These are phyloP conservation scores for Aspergillus baeticus DNA, from an alignment of 495 filamentous ascomycete genomes.

Conservation along the genomic window DNA sequence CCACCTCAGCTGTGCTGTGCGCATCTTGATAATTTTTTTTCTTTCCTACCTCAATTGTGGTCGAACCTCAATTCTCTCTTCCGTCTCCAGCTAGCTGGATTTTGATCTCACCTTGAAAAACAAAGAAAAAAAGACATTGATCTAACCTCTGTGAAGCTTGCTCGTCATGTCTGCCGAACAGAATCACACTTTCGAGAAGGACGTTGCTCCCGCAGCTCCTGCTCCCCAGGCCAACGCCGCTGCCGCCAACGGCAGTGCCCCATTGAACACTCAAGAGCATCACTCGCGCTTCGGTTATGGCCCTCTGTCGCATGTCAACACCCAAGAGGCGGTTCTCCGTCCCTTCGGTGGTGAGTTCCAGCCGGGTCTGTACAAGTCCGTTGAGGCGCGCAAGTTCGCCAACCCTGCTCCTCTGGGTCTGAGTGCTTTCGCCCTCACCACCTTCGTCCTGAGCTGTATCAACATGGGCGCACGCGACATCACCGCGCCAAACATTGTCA, in stretches of 20 bases:
- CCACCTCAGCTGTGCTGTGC: conserved; percentile 36
- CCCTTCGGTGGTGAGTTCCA: conserved; percentile 97
- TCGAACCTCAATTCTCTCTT: conserved; percentile 7
- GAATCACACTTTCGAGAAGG: conserved; percentile 36
- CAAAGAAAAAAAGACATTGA: neutral
- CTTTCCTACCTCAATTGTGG: conserved; percentile 13
- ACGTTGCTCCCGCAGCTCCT: conserved; percentile 21
- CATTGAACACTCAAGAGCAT: conserved; percentile 39
- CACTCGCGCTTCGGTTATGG: conserved; percentile 54
- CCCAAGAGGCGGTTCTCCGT: conserved; percentile 60
- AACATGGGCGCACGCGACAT: conserved; percentile 70
- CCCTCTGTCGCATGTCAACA: conserved; percentile 70
- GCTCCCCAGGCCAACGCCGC: neutral
- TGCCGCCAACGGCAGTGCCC: conserved; percentile 20
- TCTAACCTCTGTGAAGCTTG: neutral
- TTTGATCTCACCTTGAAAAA: conserved; percentile 7
- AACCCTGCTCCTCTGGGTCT: conserved; percentile 87
- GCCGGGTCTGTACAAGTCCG: conserved; percentile 82
- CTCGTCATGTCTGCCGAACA: conserved; percentile 32
- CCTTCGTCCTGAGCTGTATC: conserved; percentile 85
- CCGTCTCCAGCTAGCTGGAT: conserved; percentile 28
- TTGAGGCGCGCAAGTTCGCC: conserved; percentile 76
- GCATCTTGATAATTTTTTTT: conserved; percentile 19
- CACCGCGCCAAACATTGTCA: conserved; percentile 62
- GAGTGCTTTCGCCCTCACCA: conserved; percentile 90